A percentile compares a stretch with the other conserved stretches of the same genome.
Conservation (phyloP, 179 eudicot genomes). For the Drosera spatulata region DNA sequence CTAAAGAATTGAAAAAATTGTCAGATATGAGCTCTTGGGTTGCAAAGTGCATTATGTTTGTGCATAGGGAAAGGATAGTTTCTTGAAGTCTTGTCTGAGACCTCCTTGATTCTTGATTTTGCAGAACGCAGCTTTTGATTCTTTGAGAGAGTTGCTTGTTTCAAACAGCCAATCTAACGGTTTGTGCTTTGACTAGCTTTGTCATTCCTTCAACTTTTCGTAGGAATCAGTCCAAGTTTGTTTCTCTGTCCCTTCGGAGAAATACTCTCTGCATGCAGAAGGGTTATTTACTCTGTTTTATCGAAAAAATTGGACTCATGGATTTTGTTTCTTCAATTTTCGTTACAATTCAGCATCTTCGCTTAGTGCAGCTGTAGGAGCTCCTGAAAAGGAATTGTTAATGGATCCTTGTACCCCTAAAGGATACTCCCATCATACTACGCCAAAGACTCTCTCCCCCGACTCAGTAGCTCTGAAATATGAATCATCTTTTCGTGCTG, state of each 20-base stretch:
- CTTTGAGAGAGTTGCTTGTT: constrained; percentile 44
- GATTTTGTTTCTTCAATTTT: background rate
- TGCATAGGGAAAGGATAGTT: background rate
- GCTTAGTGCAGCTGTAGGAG: constrained; percentile 32
- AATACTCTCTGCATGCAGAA: no score
- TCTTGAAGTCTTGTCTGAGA: background rate
- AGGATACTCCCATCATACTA: constrained; percentile 41
- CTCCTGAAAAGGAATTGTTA: constrained; percentile 22
- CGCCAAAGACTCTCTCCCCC: constrained; percentile 25
- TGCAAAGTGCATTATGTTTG: no score
- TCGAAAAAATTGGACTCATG: no score
- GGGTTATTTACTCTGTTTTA: no score
- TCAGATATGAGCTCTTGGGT: no score
- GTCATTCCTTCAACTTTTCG: no score
- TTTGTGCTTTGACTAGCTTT: constrained; percentile 11
- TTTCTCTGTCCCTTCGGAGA: no score
- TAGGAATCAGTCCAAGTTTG: no score
- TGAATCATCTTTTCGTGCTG: constrained; percentile 39
- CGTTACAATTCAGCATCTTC: constrained; percentile 3
- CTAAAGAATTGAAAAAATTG: no score
- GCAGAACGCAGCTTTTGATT: constrained; percentile 84
- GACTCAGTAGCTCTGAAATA: constrained; percentile 32
- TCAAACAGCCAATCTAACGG: constrained; percentile 33
- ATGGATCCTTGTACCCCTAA: constrained; percentile 84
- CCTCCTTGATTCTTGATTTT: constrained; percentile 5